Evolutionary conservation across 2,329 filamentous ascomycete species (phyloP), one percentile per base, ranked within the genome.

Genomic region (Albophoma yamanashiensis): DNA sequence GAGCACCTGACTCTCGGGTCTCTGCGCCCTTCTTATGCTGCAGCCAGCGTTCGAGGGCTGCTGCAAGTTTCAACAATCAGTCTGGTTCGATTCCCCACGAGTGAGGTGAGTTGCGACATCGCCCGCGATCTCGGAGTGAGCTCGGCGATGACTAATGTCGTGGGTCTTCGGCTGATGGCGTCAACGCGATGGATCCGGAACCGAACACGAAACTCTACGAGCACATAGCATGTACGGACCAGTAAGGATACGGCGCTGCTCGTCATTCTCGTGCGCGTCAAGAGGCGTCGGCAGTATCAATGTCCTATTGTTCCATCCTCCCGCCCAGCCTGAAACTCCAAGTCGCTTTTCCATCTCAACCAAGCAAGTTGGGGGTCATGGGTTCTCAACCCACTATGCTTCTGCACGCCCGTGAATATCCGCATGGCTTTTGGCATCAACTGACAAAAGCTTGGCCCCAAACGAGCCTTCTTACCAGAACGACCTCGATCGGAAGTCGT

Each of bases 381-480:
- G 39, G 39, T 15, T 20, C 14, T 42, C 15, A 5, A 15, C 15
- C 17, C 39, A 45, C 42, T 11, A 22, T 47, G 11, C 45, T 1
- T 45, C 22, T 22, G 22, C 15, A 11, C n/a, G 42, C 12, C 43
- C 9, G 25, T 31, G 25, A 20, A 20, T 31, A 20, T 50, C 15
- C 17, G 31, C 25, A 31, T 20, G 45, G 9, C 17, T 34, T 17
- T n/a, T 50, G 14, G 15, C 25, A 11, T 31, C 15, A 14, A 31
- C 20, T 9, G 47, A 50, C 14, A 17, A 6, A 20, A 15, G 9
- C 38, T 14, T 8, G 39, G 3, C 47, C 40, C 5, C 22, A 25
- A 40, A 55, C 36, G 25, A 4, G 14, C 4, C 3, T 1, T n/a
- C 45, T 63, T 59, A 73, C 71, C 71, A 73, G 55, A 73, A 73